Evolutionary conservation across 2,329 filamentous ascomycete genomes (phyloP).

Genomic region (Leptographium radiaticola): DNA sequence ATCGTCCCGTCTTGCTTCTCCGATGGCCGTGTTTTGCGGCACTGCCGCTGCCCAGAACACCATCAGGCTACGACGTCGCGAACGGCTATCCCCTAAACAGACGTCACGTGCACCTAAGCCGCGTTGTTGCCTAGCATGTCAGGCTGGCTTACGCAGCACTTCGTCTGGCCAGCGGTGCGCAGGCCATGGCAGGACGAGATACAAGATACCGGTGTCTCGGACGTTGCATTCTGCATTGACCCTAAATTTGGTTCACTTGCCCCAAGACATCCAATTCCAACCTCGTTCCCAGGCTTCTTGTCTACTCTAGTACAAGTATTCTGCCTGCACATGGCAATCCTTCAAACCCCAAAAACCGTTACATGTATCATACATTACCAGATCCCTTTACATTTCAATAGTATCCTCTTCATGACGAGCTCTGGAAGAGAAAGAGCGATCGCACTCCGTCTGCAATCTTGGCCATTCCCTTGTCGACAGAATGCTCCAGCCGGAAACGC

Average conservation of each 20-base stretch:
- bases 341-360: not conserved
- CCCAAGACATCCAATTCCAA: too few species aligned
- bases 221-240: too few species aligned
- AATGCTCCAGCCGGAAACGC: slow-evolving; percentile 8
- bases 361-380: not conserved
- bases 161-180: too few species aligned
- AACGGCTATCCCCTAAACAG: not conserved
- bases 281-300: too few species aligned
- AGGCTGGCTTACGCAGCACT: not conserved
- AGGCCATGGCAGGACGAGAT: too few species aligned
- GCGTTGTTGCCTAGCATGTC: not conserved
- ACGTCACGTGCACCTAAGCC: not conserved
- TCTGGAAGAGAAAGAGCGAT: slow-evolving; percentile 5
- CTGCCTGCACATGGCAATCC: too few species aligned
- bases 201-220: too few species aligned
- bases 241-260: too few species aligned
- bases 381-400: not conserved
- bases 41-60: too few species aligned
- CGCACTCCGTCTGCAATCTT: slow-evolving; percentile 9
- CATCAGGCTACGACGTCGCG: too few species aligned
- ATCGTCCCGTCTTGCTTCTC: too few species aligned
- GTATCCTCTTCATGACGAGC: not conserved
- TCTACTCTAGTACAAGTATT: too few species aligned
- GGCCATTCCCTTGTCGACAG: slow-evolving; percentile 11
- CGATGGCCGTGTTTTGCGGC: not conserved